Base-by-base conservation (phyloP, 495 filamentous ascomycete genomes). In the Endocarpon pusillum region DNA sequence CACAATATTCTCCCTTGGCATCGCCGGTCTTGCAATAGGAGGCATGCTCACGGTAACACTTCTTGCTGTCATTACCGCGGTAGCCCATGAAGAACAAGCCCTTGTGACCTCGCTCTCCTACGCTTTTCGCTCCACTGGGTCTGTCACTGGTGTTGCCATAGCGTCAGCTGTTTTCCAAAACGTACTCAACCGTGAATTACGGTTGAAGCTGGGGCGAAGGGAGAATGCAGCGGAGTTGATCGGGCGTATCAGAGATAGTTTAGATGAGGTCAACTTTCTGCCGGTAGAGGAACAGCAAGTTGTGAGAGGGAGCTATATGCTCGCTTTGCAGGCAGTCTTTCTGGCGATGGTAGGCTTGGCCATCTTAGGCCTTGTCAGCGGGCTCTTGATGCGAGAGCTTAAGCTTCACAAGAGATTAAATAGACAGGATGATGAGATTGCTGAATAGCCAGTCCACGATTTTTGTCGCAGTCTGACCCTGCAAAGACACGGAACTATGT, bases 131-230 rank as follows among this genome's bases (percentile, higher is more conserved):
- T 71, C 67, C 30, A 47, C 84, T 19, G 81, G 79, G 7, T 64
- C 59, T 28, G 78, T 85, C 2, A 61, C 85, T 44, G 81, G 80
- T 5, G 69, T 85, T 19, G 66, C 78, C 3, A 57, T 62, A 19
- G 78, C 72, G 36, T 81, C 75, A 46, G 64, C 82, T 43, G 69
- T 85, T 17, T 60, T 87, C 38, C 81, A 87, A 52, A 85, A 85
- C 23, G 47, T 58, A 1, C 38, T 65, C 16, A n/a, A n/a, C n/a
- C n/a, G n/a, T n/a, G n/a, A n/a, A n/a, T n/a, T n/a, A n/a, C n/a
- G n/a, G n/a, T n/a, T n/a, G n/a, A n/a, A n/a, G n/a, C n/a, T n/a
- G n/a, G n/a, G n/a, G n/a, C n/a, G n/a, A n/a, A n/a, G n/a, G n/a
- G 59, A 76, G 1, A 62, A 72, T 23, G 83, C 80, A 0, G 67